phyloP scores from a whole-genome alignment of 2,329 filamentous ascomycete species.

The Penicillium decumbens region DNA sequence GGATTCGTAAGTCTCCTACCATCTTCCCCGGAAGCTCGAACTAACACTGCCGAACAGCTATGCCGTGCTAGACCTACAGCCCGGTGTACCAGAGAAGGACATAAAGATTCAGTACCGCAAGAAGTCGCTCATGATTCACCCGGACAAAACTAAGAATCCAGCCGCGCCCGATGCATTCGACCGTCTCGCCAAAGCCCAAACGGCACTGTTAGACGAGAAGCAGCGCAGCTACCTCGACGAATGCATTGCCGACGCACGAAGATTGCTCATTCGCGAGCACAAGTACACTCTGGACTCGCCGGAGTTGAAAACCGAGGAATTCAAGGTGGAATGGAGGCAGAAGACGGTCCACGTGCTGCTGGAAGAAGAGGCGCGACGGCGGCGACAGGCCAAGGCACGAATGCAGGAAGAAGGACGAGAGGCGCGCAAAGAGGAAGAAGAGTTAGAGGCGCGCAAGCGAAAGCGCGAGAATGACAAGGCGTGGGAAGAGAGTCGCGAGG shows the following conservation, averaged over 20 bases:
- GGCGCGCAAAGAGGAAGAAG: slow-evolving; percentile 79
- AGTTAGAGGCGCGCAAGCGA: slow-evolving; percentile 71
- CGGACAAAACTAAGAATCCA: slow-evolving; percentile 92
- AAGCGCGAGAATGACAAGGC: slow-evolving; percentile 90
- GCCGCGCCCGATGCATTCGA: slow-evolving; percentile 93
- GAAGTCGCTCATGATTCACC: slow-evolving; percentile 98
- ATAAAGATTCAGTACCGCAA: slow-evolving; percentile 93
- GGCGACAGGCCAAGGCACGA: slow-evolving; percentile 83
- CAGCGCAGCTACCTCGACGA: slow-evolving; percentile 82
- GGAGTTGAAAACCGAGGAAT: slow-evolving; percentile 74
- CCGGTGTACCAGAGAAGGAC: slow-evolving; percentile 89
- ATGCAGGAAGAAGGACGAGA: slow-evolving; percentile 94
- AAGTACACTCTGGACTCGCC: slow-evolving; percentile 87
- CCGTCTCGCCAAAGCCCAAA: slow-evolving; percentile 90
- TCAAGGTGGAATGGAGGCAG: slow-evolving; percentile 79
- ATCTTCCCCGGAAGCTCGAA: background rate
- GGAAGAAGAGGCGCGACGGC: slow-evolving; percentile 81
- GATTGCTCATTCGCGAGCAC: slow-evolving; percentile 87
- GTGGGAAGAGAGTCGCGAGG: slow-evolving; percentile 89
- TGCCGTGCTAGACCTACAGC: slow-evolving; percentile 90
- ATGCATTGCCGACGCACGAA: slow-evolving; percentile 90
- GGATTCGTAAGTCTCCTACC: slow-evolving; percentile 53
- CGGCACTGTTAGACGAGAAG: slow-evolving; percentile 89
- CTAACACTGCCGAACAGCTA: slow-evolving; percentile 53
- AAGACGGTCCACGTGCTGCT: slow-evolving; percentile 87